Evolutionary conservation across 306 rosid genomes (phyloP).

Genomic region (Cicer judaicum): DNA sequence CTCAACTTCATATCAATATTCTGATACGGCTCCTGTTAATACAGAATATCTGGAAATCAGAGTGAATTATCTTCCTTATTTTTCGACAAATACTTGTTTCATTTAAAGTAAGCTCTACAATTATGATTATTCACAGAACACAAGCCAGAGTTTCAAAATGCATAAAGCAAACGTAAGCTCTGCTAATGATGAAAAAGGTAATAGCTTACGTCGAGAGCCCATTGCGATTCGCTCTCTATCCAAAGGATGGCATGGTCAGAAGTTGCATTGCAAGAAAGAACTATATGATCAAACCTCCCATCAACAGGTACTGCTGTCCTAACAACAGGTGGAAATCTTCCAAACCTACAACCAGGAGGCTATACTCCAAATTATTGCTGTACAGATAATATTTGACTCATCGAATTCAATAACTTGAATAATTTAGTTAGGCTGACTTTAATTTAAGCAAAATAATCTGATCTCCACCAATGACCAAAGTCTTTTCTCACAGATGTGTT

Average conservation of each 20-base stretch:
- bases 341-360: conserved; percentile 63
- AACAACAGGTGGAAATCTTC: conserved; percentile 92
- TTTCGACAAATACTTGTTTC: neutral
- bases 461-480: neutral
- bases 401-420: conserved; percentile 1
- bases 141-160: conserved; percentile 9
- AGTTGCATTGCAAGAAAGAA: conserved; percentile 89
- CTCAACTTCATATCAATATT: neutral
- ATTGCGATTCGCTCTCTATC: conserved; percentile 88
- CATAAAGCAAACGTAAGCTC: neutral
- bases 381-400: conserved; percentile 28
- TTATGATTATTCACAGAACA: neutral
- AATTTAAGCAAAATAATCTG: conserved; percentile 8
- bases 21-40: neutral
- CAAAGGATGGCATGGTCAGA: conserved; percentile 87
- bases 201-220: conserved; percentile 78
- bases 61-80: neutral
- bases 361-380: conserved; percentile 40
- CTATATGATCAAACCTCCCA: conserved; percentile 93
- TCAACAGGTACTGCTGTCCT: conserved; percentile 98
- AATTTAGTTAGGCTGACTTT: neutral
- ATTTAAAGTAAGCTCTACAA: neutral
- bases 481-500: neutral
- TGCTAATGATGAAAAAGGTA: conserved; percentile 36
- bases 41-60: neutral